phyloP scores from a whole-genome alignment of 202 grass and related monocot genomes.

The Cymbopogon flexuosus region DNA sequence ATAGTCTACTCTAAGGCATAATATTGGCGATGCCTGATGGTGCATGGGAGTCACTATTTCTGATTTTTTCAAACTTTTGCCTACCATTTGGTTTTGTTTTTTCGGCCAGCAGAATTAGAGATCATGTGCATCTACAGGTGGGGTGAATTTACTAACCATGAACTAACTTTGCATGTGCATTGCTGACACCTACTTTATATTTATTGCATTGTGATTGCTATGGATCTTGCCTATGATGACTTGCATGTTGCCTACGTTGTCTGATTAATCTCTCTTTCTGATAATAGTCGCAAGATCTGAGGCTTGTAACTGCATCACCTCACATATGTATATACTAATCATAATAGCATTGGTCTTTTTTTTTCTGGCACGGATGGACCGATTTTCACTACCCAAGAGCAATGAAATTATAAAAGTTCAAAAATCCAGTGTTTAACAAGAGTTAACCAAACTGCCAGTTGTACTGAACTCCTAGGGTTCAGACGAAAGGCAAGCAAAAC shows the following conservation, averaged over 20 bases:
- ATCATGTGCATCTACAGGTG: not conserved
- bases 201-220: not conserved
- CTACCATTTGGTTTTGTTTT: not conserved
- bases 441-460: not conserved
- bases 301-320: not conserved
- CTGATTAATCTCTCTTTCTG: slow-evolving; percentile 14
- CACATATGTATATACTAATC: not conserved
- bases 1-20: not conserved
- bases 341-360: not conserved
- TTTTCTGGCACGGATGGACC: not conserved
- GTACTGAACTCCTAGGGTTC: not conserved
- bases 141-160: not conserved
- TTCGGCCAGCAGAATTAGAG: not conserved
- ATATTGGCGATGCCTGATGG: not conserved
- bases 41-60: not conserved
- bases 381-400: not conserved
- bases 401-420: not conserved
- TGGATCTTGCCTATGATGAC: slow-evolving; percentile 18
- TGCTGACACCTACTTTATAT: not conserved
- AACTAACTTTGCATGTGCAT: not conserved
- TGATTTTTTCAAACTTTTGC: not conserved
- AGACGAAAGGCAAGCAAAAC: not conserved
- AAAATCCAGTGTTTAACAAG: too few relatives aligned
- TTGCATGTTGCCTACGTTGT: slow-evolving; percentile 29
- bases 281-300: slow-evolving; percentile 15